Evolutionary conservation across 768 basidiomycete genomes (phyloP).

Genomic region (Mycena belliarum): DNA sequence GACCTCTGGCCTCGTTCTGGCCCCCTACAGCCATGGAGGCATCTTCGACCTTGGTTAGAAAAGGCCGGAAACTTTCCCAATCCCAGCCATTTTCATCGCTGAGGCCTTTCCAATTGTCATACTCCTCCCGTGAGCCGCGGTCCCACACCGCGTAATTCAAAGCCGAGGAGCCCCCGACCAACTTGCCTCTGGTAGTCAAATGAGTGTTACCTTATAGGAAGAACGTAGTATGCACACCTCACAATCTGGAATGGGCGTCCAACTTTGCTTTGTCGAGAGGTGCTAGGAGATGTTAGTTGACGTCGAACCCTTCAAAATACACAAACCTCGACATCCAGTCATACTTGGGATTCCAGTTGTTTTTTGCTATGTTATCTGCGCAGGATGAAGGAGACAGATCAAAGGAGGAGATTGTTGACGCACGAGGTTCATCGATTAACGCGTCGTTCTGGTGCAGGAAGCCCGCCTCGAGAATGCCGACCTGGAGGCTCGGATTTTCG

Average conservation of each 20-base stretch:
- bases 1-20: background rate
- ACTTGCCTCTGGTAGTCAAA: background rate
- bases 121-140: constrained; percentile 7
- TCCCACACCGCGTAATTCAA: constrained; percentile 10
- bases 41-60: background rate
- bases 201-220: background rate
- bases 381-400: too few relatives aligned
- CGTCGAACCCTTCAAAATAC: background rate
- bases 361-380: constrained; percentile 2
- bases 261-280: constrained; percentile 2
- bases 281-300: background rate
- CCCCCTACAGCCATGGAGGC: background rate
- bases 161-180: constrained; percentile 1
- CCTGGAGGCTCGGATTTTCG: background rate
- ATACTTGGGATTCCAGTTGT: constrained; percentile 6
- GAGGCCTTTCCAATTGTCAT: constrained; percentile 2
- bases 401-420: background rate
- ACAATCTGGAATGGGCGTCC: constrained; percentile 9
- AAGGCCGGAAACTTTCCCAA: constrained; percentile 5
- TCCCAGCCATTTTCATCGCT: constrained; percentile 1
- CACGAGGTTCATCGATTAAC: constrained; percentile 3
- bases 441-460: constrained; percentile 1
- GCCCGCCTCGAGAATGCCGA: constrained; percentile 13
- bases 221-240: background rate
- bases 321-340: constrained; percentile 12